These are phyloP conservation scores for baker's yeast (Saccharomyces cerevisiae) DNA, from an alignment of 805 yeast species.

Conservation along the genomic window DNA sequence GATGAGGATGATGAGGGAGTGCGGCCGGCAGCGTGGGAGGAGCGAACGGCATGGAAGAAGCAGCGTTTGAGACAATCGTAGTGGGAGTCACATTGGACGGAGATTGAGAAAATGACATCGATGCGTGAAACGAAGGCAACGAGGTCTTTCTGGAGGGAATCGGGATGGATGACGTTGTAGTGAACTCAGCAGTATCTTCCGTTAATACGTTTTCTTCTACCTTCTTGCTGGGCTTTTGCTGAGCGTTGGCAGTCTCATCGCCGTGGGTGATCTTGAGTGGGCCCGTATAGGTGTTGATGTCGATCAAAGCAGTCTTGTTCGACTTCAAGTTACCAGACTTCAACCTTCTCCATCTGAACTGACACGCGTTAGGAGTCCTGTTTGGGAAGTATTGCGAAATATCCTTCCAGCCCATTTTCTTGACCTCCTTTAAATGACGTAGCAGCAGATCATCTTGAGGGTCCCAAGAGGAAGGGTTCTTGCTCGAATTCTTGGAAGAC, in stretches of 20 bases:
- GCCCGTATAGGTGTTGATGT: constrained; percentile 16
- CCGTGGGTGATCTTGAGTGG: constrained; percentile 8
- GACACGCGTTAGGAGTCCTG: constrained; percentile 84
- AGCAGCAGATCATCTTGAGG: constrained; percentile 65
- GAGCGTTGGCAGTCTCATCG: neutral
- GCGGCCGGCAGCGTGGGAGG: neutral
- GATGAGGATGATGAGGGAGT: neutral
- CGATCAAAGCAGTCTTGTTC: constrained; percentile 23
- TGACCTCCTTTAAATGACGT: constrained; percentile 71
- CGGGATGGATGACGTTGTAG: neutral
- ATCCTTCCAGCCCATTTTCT: constrained; percentile 84
- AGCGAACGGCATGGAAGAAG: constrained; percentile 2
- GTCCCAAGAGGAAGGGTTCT: constrained; percentile 61
- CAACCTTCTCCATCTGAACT: constrained; percentile 78
- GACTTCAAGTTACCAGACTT: constrained; percentile 37
- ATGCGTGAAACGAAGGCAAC: constrained; percentile 1
- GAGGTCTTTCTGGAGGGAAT: neutral
- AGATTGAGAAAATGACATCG: neutral
- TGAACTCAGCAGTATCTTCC: neutral
- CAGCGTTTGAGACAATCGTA: neutral
- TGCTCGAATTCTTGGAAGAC: constrained; percentile 1
- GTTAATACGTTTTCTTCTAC: neutral
- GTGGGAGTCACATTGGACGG: neutral
- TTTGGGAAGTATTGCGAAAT: constrained; percentile 70
- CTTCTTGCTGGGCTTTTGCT: neutral